Percentiles rank a stretch among this genome's conserved stretches.
Conservation (phyloP, 148 eudicot genomes). For the Arctostaphylos glauca region DNA sequence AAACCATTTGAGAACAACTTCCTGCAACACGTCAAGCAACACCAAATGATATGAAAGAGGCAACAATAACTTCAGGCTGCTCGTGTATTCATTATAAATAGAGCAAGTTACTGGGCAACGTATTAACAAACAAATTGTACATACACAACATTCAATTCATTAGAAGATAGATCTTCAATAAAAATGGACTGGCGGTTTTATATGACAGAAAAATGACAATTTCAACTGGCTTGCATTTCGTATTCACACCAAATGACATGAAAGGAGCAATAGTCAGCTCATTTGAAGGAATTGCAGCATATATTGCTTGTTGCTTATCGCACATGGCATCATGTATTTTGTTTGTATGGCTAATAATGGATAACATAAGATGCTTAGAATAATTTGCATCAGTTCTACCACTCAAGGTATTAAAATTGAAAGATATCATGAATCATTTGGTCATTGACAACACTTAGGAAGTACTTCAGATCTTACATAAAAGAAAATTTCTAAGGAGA, state of each 20-base stretch:
- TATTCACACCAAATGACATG: not conserved
- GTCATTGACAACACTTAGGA: not conserved
- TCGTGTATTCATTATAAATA: not conserved
- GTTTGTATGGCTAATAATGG: not conserved
- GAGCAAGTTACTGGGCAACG: not conserved
- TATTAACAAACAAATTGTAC: not conserved
- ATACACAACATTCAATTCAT: not conserved
- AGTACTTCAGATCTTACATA: not conserved
- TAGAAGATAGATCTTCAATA: not conserved
- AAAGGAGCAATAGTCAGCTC: not conserved
- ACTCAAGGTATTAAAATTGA: no score
- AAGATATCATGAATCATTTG: not conserved
- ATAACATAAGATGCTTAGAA: not conserved
- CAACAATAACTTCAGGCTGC: not conserved
- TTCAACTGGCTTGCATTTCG: not conserved
- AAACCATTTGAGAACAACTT: slow-evolving; percentile 9
- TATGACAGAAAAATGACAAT: not conserved
- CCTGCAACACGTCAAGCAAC: slow-evolving; percentile 20
- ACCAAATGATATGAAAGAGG: not conserved
- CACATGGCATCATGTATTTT: not conserved
- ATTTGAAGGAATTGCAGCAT: slow-evolving; percentile 1
- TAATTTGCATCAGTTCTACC: not conserved
- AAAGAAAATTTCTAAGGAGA: not conserved
- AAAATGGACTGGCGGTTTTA: not conserved
- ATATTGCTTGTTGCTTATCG: not conserved